Base-by-base conservation (phyloP, 1,284 basidiomycete genomes). In the Coniophora puteana region DNA sequence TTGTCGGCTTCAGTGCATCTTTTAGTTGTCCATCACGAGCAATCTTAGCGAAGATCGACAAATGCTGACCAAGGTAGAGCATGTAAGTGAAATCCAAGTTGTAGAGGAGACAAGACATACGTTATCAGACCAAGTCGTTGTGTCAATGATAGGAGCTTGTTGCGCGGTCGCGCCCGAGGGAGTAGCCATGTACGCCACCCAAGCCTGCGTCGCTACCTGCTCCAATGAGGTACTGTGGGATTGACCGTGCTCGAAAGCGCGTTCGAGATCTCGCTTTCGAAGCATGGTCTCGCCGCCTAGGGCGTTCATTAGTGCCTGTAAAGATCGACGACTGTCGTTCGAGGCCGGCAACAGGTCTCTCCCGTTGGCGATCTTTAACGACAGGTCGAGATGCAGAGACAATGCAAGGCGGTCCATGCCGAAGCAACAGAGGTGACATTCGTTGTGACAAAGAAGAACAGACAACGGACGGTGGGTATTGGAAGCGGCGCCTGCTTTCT, bases 301-400 rank as follows among this genome's bases (percentile, higher is more conserved):
- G 0, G 62, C 63, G 6, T 54, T 49, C 51, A 69, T 56, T 43
- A 71, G 50, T 3, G 69, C 66, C 2, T 56, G 42, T 3, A 65
- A 39, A 2, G 68, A 68, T 3, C 62, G 49, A 13, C 68, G 63
- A 33, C 20, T 23, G 1, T 4, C 35, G 4, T 17, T 21, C 12
- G 40, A 20, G 4, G 54, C 43, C 0, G 72, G 71, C 21, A 76
- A 55, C 32, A 80, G 52, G 45, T 79, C 73, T 12, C 77, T 57
- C 0, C 62, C 75, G 17, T 58, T 52, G 8, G 50, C 43, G 16
- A 79, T 57, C 17, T 57, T 58, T 4, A 76, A 32, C 0, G 53
- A 54, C 8, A 64, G 48, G 33, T 79, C 72, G n/a, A 51, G 37
- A 50, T 55, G 63, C 13, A 80, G 54, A 3, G 69, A 57, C 3